A percentile compares a stretch with the other conserved stretches of the same genome.
phyloP scores from a whole-genome alignment of 2,329 filamentous ascomycete species.

The Hymenoscyphus fructigenus region DNA sequence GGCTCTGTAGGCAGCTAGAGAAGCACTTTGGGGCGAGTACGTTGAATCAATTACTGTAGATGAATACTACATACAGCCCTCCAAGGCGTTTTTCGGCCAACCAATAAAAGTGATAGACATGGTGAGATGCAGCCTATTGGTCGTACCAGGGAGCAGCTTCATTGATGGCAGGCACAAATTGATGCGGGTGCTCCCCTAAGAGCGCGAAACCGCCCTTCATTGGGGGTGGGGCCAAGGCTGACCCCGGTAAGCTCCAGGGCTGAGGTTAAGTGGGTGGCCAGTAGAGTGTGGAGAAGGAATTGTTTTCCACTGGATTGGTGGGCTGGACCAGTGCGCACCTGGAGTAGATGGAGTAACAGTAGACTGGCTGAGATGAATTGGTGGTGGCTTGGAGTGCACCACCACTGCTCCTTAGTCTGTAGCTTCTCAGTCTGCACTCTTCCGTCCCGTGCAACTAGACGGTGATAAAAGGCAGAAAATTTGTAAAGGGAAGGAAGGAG shows the following conservation, averaged over 20 bases:
- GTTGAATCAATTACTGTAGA: not conserved
- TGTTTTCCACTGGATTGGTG: not conserved
- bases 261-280: not conserved
- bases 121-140: not conserved
- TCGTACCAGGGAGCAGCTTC: too few relatives aligned
- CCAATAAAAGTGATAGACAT: not conserved
- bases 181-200: not conserved
- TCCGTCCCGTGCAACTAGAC: too few relatives aligned
- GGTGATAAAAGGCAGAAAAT: too few relatives aligned
- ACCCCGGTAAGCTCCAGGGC: not conserved
- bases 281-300: not conserved
- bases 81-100: not conserved
- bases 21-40: too few relatives aligned
- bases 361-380: not conserved
- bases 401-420: too few relatives aligned
- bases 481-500: too few relatives aligned
- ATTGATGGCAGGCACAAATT: not conserved
- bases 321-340: not conserved
- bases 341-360: not conserved
- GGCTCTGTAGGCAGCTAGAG: not conserved
- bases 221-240: not conserved
- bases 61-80: not conserved
- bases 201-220: not conserved
- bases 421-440: too few relatives aligned
- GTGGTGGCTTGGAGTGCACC: not conserved